Conservation (phyloP, 805 yeast species). For the Wickerhamomyces alni region DNA sequence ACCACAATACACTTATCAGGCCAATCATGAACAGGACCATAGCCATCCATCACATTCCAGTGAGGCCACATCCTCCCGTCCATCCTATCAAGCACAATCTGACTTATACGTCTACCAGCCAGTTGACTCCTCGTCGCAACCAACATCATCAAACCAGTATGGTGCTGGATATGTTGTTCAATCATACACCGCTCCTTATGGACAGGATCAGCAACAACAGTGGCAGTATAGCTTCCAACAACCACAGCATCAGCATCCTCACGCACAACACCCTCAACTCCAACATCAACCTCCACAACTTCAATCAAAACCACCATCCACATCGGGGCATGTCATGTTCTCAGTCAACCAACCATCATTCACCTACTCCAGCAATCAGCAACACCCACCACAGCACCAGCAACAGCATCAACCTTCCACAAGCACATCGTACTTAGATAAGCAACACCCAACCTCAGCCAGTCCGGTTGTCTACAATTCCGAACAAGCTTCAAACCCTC, state of each 20-base stretch:
- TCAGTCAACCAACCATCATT: not conserved
- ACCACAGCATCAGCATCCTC: constrained; percentile 4
- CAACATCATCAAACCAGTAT: not conserved
- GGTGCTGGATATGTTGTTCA: constrained; percentile 3
- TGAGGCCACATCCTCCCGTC: constrained; percentile 1
- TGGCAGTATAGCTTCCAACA: not conserved
- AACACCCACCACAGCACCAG: not conserved
- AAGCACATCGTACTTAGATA: too few relatives aligned
- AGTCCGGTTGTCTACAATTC: not conserved
- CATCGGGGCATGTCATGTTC: not conserved
- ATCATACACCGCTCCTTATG: not conserved
- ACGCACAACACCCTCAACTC: constrained; percentile 5
- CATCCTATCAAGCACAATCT: constrained; percentile 6
- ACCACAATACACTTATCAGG: constrained; percentile 2
- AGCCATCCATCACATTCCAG: constrained; percentile 1
- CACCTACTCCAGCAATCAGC: not conserved
- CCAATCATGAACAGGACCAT: constrained; percentile 1
- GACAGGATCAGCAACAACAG: constrained; percentile 1
- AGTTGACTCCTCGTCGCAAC: not conserved
- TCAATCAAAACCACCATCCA: constrained; percentile 5
- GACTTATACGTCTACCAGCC: constrained; percentile 5
- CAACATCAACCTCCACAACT: constrained; percentile 5
- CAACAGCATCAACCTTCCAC: not conserved
- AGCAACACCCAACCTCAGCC: too few relatives aligned
- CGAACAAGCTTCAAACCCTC: not conserved